phyloP scores from a whole-genome alignment of 2,329 filamentous ascomycete genomes.

The Stagonosporopsis tanaceti region DNA sequence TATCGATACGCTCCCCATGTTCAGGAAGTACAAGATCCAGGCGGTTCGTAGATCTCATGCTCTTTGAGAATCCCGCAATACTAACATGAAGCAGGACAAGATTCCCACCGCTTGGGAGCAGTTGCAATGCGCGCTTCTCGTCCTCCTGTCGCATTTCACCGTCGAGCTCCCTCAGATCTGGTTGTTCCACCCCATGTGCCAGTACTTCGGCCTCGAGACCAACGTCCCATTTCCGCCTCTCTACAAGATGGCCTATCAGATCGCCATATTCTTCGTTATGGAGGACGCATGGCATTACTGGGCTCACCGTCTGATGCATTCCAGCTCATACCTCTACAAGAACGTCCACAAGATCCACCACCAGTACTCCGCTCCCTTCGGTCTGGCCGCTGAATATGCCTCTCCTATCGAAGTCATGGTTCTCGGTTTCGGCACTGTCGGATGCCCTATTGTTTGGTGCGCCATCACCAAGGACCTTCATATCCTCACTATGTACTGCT shows the following conservation, averaged over 20 bases:
- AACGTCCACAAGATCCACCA: slow-evolving; percentile 99
- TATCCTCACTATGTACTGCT: slow-evolving; percentile 96
- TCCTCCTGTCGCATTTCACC: slow-evolving; percentile 94
- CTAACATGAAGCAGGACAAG: slow-evolving; percentile 66
- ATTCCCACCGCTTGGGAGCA: slow-evolving; percentile 92
- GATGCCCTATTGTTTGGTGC: slow-evolving; percentile 83
- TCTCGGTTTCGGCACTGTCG: slow-evolving; percentile 85
- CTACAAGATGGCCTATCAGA: slow-evolving; percentile 89
- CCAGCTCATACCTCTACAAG: slow-evolving; percentile 88
- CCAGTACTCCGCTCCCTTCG: slow-evolving; percentile 97
- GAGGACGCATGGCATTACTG: slow-evolving; percentile 99
- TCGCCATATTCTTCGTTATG: slow-evolving; percentile 91
- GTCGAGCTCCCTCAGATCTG: slow-evolving; percentile 98
- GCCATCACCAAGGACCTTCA: slow-evolving; percentile 85
- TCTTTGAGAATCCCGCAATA: not conserved
- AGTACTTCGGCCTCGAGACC: slow-evolving; percentile 88
- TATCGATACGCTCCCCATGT: slow-evolving; percentile 84
- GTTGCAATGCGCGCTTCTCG: slow-evolving; percentile 90
- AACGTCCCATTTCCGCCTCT: slow-evolving; percentile 86
- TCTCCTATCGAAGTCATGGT: slow-evolving; percentile 97
- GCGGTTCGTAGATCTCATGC: slow-evolving; percentile 62
- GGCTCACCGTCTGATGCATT: slow-evolving; percentile 91
- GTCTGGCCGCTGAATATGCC: slow-evolving; percentile 94
- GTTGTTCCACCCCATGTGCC: slow-evolving; percentile 97
- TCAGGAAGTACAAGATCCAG: slow-evolving; percentile 96